These are phyloP conservation scores for Rhodotorula toruloides DNA, from an alignment of 768 basidiomycete genomes.

Conservation along the genomic window DNA sequence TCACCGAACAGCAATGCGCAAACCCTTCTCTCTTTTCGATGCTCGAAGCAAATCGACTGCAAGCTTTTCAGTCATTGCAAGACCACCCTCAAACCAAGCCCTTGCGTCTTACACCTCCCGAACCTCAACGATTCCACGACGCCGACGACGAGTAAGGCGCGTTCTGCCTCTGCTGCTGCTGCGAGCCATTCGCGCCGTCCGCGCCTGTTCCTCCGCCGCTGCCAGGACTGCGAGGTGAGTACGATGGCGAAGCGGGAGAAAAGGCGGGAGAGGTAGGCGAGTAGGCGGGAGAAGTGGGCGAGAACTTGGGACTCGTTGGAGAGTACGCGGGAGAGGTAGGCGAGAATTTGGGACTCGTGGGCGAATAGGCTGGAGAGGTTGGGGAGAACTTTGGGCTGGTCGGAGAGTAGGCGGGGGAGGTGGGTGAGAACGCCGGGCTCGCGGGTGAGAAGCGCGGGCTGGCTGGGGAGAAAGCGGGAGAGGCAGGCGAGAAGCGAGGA, in stretches of 20 bases:
- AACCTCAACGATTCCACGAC: slow-evolving; percentile 5
- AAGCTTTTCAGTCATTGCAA: no score
- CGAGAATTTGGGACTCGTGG: slow-evolving; percentile 22
- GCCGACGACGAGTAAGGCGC: slow-evolving; percentile 1
- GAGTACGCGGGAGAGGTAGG: slow-evolving; percentile 57
- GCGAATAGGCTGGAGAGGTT: slow-evolving; percentile 13
- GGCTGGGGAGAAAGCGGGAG: slow-evolving; percentile 16
- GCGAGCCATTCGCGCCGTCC: neutral
- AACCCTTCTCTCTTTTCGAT: no score
- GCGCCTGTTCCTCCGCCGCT: neutral
- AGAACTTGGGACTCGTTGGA: slow-evolving; percentile 27
- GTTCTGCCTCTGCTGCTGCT: neutral
- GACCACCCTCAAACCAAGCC: no score
- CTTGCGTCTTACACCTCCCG: no score
- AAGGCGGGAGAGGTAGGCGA: slow-evolving; percentile 5
- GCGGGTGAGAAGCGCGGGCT: slow-evolving; percentile 48
- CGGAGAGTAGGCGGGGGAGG: slow-evolving; percentile 61
- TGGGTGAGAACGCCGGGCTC: slow-evolving; percentile 20
- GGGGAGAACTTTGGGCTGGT: slow-evolving; percentile 68
- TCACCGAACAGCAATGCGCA: no score
- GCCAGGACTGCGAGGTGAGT: neutral
- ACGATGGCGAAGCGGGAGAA: slow-evolving; percentile 2
- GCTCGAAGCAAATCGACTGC: no score
- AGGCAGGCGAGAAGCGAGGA: slow-evolving; percentile 21
- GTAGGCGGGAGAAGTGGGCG: slow-evolving; percentile 1